These are phyloP conservation scores for Fragaria nilgerrensis DNA, from an alignment of 306 rosid species.

Conservation along the genomic window DNA sequence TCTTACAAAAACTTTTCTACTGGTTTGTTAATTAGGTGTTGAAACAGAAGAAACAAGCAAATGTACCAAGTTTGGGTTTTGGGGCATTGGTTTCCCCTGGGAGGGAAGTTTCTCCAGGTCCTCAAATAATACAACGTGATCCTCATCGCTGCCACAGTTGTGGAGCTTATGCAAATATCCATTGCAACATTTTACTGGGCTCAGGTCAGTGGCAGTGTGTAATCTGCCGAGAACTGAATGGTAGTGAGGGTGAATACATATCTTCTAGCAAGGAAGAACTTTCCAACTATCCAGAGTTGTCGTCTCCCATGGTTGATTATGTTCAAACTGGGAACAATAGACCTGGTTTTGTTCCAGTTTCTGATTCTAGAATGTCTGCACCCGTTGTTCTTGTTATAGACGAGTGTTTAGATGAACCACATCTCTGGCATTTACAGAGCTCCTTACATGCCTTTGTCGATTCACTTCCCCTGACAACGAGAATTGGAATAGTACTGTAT, in stretches of 20 bases:
- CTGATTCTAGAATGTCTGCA: conserved; percentile 89
- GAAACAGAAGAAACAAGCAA: conserved; percentile 86
- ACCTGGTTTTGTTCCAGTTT: conserved; percentile 92
- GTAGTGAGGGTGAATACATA: conserved; percentile 81
- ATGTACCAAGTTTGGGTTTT: conserved; percentile 94
- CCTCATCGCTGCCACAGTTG: conserved; percentile 95
- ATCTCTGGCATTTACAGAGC: conserved; percentile 83
- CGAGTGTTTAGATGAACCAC: conserved; percentile 93
- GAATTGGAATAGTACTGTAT: conserved; percentile 80
- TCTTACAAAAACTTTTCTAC: conserved; percentile 11
- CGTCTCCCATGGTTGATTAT: conserved; percentile 83
- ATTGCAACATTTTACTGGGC: conserved; percentile 79
- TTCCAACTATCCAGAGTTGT: conserved; percentile 74
- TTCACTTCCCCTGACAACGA: conserved; percentile 79
- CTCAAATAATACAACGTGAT: conserved; percentile 84
- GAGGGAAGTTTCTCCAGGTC: conserved; percentile 70
- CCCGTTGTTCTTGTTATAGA: conserved; percentile 90
- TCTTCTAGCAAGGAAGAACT: conserved; percentile 78
- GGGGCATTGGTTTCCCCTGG: conserved; percentile 97
- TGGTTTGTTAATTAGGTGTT: conserved; percentile 51
- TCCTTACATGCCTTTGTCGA: conserved; percentile 96
- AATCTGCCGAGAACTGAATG: conserved; percentile 75
- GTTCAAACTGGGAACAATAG: conserved; percentile 86
- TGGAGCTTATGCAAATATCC: conserved; percentile 87
- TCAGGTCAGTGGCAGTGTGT: conserved; percentile 99